Conservation (phyloP, 148 eudicot species). For the Silene conica region DNA sequence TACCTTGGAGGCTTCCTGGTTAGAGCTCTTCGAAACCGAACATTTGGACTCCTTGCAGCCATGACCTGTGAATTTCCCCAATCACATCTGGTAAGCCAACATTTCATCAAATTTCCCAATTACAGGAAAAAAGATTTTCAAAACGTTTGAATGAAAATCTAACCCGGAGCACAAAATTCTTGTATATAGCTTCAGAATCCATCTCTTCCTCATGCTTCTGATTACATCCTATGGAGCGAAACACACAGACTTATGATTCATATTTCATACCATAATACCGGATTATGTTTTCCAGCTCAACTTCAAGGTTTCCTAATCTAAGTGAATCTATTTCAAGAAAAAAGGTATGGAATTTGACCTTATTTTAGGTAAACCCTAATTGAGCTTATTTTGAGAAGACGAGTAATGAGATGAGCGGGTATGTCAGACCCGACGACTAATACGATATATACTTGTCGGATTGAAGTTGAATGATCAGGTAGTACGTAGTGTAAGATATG, state of each 20-base stretch:
- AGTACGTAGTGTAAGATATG: no score
- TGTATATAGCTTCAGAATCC: slow-evolving; percentile 66
- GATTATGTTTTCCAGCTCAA: no score
- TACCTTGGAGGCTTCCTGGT: slow-evolving; percentile 49
- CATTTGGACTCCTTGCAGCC: slow-evolving; percentile 96
- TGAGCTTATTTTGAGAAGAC: no score
- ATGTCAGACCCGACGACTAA: no score
- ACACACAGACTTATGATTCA: not conserved
- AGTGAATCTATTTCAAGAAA: no score
- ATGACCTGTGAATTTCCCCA: slow-evolving; percentile 53
- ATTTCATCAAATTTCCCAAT: not conserved
- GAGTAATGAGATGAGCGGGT: no score
- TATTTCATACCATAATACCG: no score
- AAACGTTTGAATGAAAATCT: not conserved
- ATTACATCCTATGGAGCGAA: slow-evolving; percentile 60
- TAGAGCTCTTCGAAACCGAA: slow-evolving; percentile 51
- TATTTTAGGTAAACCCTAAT: no score
- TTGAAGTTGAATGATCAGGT: no score
- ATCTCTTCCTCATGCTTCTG: slow-evolving; percentile 82
- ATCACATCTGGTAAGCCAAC: not conserved
- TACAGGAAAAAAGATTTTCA: not conserved
- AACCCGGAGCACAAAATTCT: slow-evolving; percentile 84
- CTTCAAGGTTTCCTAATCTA: no score
- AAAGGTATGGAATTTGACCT: no score
- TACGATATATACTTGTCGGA: no score